Evolutionary conservation across 805 yeast species (phyloP), one percentile per base, ranked within the genome.

Genomic region (Peterozyma toletana): DNA sequence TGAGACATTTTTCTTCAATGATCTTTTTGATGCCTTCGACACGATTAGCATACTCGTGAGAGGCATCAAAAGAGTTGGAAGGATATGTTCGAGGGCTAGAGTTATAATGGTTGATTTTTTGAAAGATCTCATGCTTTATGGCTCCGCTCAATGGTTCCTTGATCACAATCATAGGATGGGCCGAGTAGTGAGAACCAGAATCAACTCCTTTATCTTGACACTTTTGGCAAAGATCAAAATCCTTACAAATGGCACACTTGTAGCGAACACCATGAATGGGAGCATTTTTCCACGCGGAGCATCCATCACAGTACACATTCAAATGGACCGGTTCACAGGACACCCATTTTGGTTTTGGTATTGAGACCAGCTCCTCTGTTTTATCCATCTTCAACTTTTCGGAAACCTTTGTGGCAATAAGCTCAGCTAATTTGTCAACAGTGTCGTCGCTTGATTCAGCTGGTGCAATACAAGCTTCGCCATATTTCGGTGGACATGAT

Each of bases 141-240:
- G 35, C 37, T 27, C 16, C 30, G 3, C 43, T 27, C 35, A 38
- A 38, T 14, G 42, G 41, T 13, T 27, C 18, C 42, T 48, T 53
- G 29, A 62, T 52, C 43, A 57, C 58, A 11, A 56, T 30, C 55
- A 62, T 43, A 17, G 54, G 56, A 47, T 63, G 67, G 31, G 45
- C 37, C 3, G 37, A 38, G 1, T 39, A 39, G 45, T 62, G 66
- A 10, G 34, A 30, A 9, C 18, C 10, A 4, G 36, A 37, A 38
- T 47, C 54, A 21, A 41, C 35, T 21, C 50, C 51, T 9, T 46
- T 43, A 1, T 50, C 41, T 46, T 70, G 73, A 52, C 76, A 70
- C 7, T 50, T 37, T 39, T 67, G 66, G 53, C 84, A 78, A 42
- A 78, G 56, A 53, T 78, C 83, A 53, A 63, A 75, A 53, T 78